These are phyloP conservation scores for Aspergillus homomorphus DNA, from an alignment of 495 filamentous ascomycete genomes.

Conservation along the genomic window DNA sequence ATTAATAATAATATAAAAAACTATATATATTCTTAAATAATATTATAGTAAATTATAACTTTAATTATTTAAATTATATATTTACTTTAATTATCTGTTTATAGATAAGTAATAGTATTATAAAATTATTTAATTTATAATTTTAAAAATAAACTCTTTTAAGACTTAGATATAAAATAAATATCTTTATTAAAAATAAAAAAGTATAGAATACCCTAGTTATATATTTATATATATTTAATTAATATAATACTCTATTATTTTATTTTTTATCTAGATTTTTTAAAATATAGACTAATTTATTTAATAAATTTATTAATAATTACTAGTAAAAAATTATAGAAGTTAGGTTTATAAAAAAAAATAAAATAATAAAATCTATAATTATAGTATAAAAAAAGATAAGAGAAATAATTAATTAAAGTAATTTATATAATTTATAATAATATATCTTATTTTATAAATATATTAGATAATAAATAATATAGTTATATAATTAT, in stretches of 20 bases:
- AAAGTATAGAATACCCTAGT: neutral
- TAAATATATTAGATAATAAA: neutral
- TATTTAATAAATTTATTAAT: conserved; percentile 11
- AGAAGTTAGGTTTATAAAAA: conserved; percentile 7
- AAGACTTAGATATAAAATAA: neutral
- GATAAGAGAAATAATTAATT: conserved; percentile 9
- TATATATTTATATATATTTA: neutral
- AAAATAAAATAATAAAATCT: no score
- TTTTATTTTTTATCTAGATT: no score
- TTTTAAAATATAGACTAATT: neutral
- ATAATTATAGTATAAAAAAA: no score
- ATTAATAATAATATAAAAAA: no score
- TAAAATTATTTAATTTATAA: no score
- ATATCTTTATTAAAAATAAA: neutral
- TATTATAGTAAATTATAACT: no score
- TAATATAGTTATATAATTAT: neutral
- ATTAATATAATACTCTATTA: neutral
- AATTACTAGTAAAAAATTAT: conserved; percentile 6
- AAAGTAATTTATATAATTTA: conserved; percentile 13
- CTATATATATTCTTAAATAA: no score
- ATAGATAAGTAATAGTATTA: no score
- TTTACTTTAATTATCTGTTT: no score
- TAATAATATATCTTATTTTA: conserved; percentile 2
- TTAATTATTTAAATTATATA: no score
- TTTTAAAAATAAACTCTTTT: neutral